These are phyloP conservation scores for Epichloe hybrida DNA, from an alignment of 2,329 filamentous ascomycete species.

Conservation along the genomic window DNA sequence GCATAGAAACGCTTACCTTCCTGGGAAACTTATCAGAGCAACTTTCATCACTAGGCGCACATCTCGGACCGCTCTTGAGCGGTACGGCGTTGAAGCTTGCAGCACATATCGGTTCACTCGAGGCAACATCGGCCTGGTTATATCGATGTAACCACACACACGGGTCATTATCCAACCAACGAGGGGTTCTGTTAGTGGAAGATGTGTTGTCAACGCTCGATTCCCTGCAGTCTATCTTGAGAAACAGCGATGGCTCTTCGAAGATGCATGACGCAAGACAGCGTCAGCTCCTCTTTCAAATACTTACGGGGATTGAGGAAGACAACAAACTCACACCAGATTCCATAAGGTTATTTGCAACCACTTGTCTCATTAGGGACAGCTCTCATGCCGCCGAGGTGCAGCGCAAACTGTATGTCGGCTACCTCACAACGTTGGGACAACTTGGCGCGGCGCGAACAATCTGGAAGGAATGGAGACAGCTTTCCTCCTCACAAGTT, in stretches of 20 bases:
- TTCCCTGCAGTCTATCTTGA: constrained; percentile 5
- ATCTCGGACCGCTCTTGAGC: constrained; percentile 16
- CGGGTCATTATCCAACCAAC: constrained; percentile 4
- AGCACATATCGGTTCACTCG: constrained; percentile 13
- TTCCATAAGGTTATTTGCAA: constrained; percentile 14
- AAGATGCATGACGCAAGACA: background rate
- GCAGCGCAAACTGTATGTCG: constrained; percentile 10
- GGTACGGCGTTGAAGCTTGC: constrained; percentile 19
- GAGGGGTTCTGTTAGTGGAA: constrained; percentile 2
- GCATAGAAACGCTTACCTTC: constrained; percentile 18
- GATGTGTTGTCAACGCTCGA: constrained; percentile 13
- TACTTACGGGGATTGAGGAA: constrained; percentile 18
- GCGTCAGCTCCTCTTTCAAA: constrained; percentile 14
- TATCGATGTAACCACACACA: constrained; percentile 9
- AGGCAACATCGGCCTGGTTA: constrained; percentile 14
- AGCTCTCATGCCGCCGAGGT: background rate
- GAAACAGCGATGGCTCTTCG: background rate
- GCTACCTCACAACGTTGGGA: constrained; percentile 17
- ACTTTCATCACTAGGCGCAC: constrained; percentile 12
- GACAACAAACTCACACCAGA: constrained; percentile 8
- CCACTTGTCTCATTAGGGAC: constrained; percentile 5
- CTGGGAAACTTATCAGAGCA: constrained; percentile 28
- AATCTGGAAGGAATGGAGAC: constrained; percentile 18
- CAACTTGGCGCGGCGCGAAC: constrained; percentile 18
- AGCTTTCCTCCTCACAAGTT: constrained; percentile 1